A percentile compares a stretch with the other conserved stretches of the same genome.
These are phyloP conservation scores for Globisporangium emineosum DNA, from an alignment of 352 stramenopile genomes.

Conservation along the genomic window DNA sequence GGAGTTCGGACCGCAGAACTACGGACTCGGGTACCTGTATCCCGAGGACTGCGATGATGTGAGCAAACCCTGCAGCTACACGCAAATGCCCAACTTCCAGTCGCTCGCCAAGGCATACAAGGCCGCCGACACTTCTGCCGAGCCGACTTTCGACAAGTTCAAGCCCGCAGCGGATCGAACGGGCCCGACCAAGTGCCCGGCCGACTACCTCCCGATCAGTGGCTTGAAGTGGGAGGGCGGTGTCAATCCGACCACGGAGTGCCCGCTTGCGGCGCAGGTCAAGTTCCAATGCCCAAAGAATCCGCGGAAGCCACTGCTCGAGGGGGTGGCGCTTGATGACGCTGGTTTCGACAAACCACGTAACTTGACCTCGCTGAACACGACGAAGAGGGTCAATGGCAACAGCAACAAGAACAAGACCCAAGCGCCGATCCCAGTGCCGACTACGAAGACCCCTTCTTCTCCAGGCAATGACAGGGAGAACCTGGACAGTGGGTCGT, in stretches of 20 bases:
- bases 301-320: not conserved
- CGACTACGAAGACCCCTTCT: not conserved
- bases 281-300: conserved; percentile 10
- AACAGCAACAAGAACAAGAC: not conserved
- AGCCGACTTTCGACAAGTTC: conserved; percentile 34
- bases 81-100: conserved; percentile 67
- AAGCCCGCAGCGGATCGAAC: conserved; percentile 16
- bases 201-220: conserved; percentile 21
- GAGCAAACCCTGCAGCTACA: conserved; percentile 41
- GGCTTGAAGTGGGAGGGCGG: conserved; percentile 29
- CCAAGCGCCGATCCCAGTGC: not conserved
- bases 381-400: not conserved
- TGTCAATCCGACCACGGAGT: conserved; percentile 17
- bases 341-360: not conserved
- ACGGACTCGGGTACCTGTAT: conserved; percentile 72
- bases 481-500: not conserved
- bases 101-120: conserved; percentile 42
- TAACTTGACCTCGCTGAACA: not conserved
- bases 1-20: conserved; percentile 62
- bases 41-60: conserved; percentile 63
- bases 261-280: conserved; percentile 12
- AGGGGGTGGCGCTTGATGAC: not conserved
- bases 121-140: conserved; percentile 17
- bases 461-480: not conserved
- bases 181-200: conserved; percentile 18